phyloP scores from a whole-genome alignment of 2,329 filamentous ascomycete species.

The Cercospora zeina region DNA sequence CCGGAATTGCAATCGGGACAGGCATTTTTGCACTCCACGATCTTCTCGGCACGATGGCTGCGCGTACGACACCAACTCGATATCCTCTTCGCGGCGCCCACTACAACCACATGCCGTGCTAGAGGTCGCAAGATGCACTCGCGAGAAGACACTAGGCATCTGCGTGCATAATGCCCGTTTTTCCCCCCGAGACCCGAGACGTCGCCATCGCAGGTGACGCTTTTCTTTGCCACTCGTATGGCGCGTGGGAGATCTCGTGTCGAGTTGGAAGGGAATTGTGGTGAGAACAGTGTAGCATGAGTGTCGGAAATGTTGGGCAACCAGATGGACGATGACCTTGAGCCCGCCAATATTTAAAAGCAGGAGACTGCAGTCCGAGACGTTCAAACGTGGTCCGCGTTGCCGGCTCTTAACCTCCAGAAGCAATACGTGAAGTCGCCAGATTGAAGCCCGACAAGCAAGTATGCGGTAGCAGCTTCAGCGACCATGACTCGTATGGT shows the following conservation, averaged over 20 bases:
- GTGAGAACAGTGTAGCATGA: not conserved
- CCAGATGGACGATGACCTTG: not conserved
- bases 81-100: not conserved
- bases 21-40: not conserved
- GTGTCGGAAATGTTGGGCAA: not conserved
- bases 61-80: not conserved
- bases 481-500: not conserved
- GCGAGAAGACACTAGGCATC: constrained; percentile 1
- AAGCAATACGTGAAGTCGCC: not conserved
- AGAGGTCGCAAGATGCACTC: not conserved
- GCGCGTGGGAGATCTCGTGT: not conserved
- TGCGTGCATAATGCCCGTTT: not conserved
- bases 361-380: not conserved
- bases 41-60: not conserved
- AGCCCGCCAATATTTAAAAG: not conserved
- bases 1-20: not conserved
- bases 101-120: not conserved
- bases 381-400: not conserved
- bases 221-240: constrained; percentile 1
- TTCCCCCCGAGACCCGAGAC: not conserved
- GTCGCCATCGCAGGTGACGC: not conserved
- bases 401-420: not conserved
- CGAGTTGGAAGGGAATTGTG: not conserved
- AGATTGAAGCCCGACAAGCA: not conserved
- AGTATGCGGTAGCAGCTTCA: not conserved